Conservation (phyloP, 2,329 filamentous ascomycete species). For the Calonectria leucothoes region DNA sequence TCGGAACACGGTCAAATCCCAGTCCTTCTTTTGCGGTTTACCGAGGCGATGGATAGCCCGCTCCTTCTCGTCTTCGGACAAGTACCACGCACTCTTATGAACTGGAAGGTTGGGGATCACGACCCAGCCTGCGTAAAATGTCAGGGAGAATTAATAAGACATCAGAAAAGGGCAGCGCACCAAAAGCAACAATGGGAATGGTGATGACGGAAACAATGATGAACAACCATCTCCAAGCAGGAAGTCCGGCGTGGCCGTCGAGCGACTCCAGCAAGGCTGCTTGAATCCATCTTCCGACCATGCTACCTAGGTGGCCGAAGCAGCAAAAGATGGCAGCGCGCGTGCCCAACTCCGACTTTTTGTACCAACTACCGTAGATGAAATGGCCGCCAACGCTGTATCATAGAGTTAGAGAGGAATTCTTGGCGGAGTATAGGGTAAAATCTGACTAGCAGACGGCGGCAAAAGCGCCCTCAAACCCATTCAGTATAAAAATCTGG, state of each 20-base stretch:
- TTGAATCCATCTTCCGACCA: slow-evolving; percentile 59
- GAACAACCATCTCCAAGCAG: slow-evolving; percentile 57
- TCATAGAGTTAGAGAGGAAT: slow-evolving; percentile 22
- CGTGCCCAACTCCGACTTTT: slow-evolving; percentile 54
- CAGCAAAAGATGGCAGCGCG: slow-evolving; percentile 55
- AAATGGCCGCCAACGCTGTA: slow-evolving; percentile 55
- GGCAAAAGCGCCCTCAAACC: background rate
- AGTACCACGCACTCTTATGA: slow-evolving; percentile 6
- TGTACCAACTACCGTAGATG: slow-evolving; percentile 58
- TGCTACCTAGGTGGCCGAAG: slow-evolving; percentile 56
- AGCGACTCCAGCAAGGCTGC: slow-evolving; percentile 52
- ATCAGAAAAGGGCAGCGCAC: slow-evolving; percentile 29
- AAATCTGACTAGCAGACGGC: background rate
- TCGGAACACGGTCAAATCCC: slow-evolving; percentile 13
- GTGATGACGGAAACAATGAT: slow-evolving; percentile 56
- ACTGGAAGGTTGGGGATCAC: slow-evolving; percentile 11
- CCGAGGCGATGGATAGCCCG: slow-evolving; percentile 10
- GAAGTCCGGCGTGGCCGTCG: slow-evolving; percentile 46
- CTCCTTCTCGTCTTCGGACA: slow-evolving; percentile 11
- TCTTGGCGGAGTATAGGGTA: background rate
- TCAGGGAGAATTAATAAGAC: background rate
- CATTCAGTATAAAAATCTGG: slow-evolving; percentile 44
- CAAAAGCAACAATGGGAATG: slow-evolving; percentile 54
- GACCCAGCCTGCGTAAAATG: background rate
- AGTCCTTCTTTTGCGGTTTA: background rate